Base-by-base conservation (phyloP, 768 basidiomycete genomes). In the Ramaria sp. region DNA sequence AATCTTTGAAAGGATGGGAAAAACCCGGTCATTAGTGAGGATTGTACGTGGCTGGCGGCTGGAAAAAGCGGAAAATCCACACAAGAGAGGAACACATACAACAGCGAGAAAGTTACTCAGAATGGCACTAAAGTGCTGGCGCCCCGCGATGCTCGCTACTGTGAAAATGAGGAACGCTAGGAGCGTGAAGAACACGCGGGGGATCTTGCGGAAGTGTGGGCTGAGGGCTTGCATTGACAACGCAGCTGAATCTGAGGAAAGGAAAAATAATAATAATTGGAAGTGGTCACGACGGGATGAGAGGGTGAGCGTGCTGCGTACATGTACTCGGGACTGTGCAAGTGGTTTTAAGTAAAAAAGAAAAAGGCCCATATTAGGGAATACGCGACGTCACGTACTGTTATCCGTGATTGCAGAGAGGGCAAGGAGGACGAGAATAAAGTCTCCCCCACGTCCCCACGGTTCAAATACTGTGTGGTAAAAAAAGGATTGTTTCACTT, bases 161-260 rank as follows among this genome's bases (percentile, higher is more conserved):
- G 71, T 72, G 55, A 72, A 73, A 1, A 59, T 56, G 10, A 67
- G 30, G 56, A 73, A 75, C 1, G 66, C 63, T 2, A 77, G 24
- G 13, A 74, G 20, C 3, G 73, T 71, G 73, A 74, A 77, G 51
- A 77, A 28, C 41, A 73, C 72, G 50, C 76, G 69, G 2, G 75
- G 75, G n/a, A 77, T 57, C 30, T 65, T 61, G 9, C 73, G 68
- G 57, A 77, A 73, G 0, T 66, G 67, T 5, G 71, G 72, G 25
- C 71, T 67, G 15, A 77, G 66, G 0, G 72, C 65, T 55, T 77
- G 75, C 44, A 73, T 69, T 15, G 74, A 73, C 32, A 77, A 67
- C 8, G 69, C 76, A 8, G 73, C 62, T 1, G 75, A 77, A 54
- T 77, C 77, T 3, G 58, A 69, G 57, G 66, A 69, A 5, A 36